Conservation (phyloP, 177 flowering plant species). For the Vitis hybrid region DNA sequence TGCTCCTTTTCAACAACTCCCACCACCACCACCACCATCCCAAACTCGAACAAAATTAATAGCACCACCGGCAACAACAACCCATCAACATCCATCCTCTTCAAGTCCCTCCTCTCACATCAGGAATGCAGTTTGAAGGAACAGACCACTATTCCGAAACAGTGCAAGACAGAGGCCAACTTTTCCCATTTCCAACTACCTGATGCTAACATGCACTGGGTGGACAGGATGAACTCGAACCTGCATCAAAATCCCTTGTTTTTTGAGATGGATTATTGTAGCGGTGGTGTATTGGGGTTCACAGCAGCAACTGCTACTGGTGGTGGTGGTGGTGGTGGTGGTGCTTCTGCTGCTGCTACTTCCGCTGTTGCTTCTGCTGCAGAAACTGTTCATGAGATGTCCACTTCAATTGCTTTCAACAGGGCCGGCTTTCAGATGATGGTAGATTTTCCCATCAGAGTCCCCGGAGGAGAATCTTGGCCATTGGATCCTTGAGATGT, state of each 20-base stretch:
- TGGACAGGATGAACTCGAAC: slow-evolving; percentile 25
- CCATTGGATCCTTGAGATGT: slow-evolving; percentile 23
- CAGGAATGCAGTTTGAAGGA: slow-evolving; percentile 25
- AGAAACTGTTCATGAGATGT: slow-evolving; percentile 26
- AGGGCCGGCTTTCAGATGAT: slow-evolving; percentile 32
- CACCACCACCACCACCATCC: background rate
- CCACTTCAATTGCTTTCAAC: slow-evolving; percentile 38
- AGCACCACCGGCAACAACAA: background rate
- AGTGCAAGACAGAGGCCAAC: slow-evolving; percentile 42
- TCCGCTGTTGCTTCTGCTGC: background rate
- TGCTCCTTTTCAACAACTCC: slow-evolving; percentile 14
- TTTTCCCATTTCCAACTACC: slow-evolving; percentile 31
- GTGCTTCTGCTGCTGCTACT: background rate
- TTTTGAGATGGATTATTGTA: slow-evolving; percentile 28
- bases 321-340: too few relatives aligned
- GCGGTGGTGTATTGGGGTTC: slow-evolving; percentile 5
- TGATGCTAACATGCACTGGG: slow-evolving; percentile 15
- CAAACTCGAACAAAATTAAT: background rate
- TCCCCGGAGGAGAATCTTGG: slow-evolving; percentile 34
- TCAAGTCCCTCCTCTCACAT: slow-evolving; percentile 44
- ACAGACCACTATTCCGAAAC: slow-evolving; percentile 25
- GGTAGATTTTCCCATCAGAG: slow-evolving; percentile 26
- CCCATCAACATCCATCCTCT: slow-evolving; percentile 30
- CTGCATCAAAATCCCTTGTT: slow-evolving; percentile 26
- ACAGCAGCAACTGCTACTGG: background rate